Evolutionary conservation across 2,329 filamentous ascomycete genomes (phyloP).

Genomic region (Metarhizium rileyi): DNA sequence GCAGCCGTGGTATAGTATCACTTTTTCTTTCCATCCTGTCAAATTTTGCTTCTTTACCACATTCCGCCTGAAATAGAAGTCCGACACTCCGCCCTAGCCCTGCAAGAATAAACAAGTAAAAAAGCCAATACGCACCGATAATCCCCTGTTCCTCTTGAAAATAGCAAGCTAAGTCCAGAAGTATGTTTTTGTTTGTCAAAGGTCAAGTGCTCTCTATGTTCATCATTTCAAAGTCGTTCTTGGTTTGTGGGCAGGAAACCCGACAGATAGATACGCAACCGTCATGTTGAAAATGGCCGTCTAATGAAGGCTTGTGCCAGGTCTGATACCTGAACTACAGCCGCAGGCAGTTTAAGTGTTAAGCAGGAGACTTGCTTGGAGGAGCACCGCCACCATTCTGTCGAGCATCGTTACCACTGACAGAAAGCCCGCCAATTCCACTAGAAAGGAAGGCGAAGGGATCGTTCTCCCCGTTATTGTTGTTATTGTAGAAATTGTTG

Average conservation of each 20-base stretch:
- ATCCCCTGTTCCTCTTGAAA: slow-evolving; percentile 27
- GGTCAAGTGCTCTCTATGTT: slow-evolving; percentile 37
- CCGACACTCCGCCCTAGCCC: slow-evolving; percentile 30
- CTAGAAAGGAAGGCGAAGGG: slow-evolving; percentile 72
- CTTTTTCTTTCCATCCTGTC: slow-evolving; percentile 30
- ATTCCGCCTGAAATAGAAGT: slow-evolving; percentile 26
- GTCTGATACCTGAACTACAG: slow-evolving; percentile 5
- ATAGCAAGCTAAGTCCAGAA: slow-evolving; percentile 32
- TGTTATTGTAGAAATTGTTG: slow-evolving; percentile 36
- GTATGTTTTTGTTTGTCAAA: slow-evolving; percentile 27
- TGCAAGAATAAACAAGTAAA: background rate
- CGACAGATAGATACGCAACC: slow-evolving; percentile 15
- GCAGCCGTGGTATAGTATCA: slow-evolving; percentile 26
- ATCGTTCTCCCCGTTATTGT: slow-evolving; percentile 61
- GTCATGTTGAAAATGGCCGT: slow-evolving; percentile 14
- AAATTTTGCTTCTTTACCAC: slow-evolving; percentile 17
- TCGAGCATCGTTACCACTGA: slow-evolving; percentile 54
- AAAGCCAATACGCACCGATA: slow-evolving; percentile 26
- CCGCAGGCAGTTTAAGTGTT: slow-evolving; percentile 13
- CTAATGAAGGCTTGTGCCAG: slow-evolving; percentile 19
- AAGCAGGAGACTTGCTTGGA: slow-evolving; percentile 51
- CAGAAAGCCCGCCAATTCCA: slow-evolving; percentile 62
- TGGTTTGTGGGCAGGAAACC: slow-evolving; percentile 14
- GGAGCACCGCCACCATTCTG: slow-evolving; percentile 51
- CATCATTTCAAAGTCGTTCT: slow-evolving; percentile 30